Base-by-base conservation (phyloP, 73 alveolate genomes). In the Blepharisma japonicum region DNA sequence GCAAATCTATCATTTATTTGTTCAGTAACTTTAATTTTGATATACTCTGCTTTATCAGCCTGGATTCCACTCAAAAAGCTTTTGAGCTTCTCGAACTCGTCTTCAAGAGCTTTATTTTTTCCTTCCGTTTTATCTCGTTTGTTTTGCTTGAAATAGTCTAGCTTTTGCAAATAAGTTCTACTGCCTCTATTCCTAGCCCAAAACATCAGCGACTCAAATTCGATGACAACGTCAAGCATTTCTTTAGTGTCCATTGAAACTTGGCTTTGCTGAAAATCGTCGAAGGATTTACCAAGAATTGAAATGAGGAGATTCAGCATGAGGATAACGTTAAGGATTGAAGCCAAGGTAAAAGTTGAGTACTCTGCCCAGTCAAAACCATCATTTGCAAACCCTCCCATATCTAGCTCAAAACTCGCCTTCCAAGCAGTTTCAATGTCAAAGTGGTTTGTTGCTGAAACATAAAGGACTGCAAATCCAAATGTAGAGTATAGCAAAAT, bases 281-380 rank as follows among this genome's bases (percentile, higher is more conserved):
- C 47, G 5, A 61, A 61, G 18, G 47, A 18, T 4, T 61, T 39
- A 2, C 74, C 74, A 2, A 61, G 47, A 25, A 61, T 61, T 61
- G 74, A 61, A 20, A 61, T 61, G 2, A 61, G 47, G 5, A 61
- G 23, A 61, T 61, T 61, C 14, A 61, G 47, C 74, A 61, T 61
- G 14, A 61, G 14, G 23, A 61, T 61, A 25, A 61, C 74, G 23
- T 61, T 61, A 61, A 61, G 14, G 14, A 61, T 25, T 61, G 74
- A 61, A 20, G 74, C 74, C 74, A 61, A 20, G 1, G 23, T 18
- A 25, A 61, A 61, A 61, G 14, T 14, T 18, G 23, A 11, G 23
- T 61, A 61, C 38, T 9, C 11, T 1, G 46, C 50, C 11, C 23
- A 14, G 14, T 61, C 50, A 20, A 8, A 9, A 5, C 23, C 46